phyloP scores from a whole-genome alignment of 805 yeast genomes.

The Metschnikowia borealis region DNA sequence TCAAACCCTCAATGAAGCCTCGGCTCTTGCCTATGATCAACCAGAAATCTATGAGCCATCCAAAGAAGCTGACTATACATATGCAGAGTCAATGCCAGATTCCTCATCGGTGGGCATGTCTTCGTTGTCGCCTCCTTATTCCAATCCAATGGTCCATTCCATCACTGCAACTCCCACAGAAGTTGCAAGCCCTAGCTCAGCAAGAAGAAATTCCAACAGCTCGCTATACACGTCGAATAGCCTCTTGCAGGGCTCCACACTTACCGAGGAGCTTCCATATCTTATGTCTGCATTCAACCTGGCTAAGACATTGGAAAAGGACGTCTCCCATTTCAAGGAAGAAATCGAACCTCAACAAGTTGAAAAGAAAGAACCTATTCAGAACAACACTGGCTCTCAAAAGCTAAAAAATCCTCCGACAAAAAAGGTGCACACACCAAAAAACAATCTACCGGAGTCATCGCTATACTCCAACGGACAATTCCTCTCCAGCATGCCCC shows the following conservation, averaged over 20 bases:
- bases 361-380: background rate
- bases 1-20: conserved; percentile 16
- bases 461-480: conserved; percentile 34
- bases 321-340: conserved; percentile 15
- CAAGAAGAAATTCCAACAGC: conserved; percentile 26
- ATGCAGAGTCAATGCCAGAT: conserved; percentile 28
- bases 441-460: conserved; percentile 28
- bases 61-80: conserved; percentile 14
- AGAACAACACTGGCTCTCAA: background rate
- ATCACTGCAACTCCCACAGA: conserved; percentile 25
- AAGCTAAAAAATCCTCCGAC: background rate
- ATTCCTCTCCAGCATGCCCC: conserved; percentile 19
- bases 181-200: conserved; percentile 3
- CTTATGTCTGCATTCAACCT: conserved; percentile 64
- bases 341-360: background rate
- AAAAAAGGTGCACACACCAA: conserved; percentile 20
- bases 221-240: conserved; percentile 30
- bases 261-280: conserved; percentile 62
- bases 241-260: conserved; percentile 46
- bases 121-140: conserved; percentile 17
- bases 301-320: conserved; percentile 56
- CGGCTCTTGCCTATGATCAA: background rate
- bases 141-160: conserved; percentile 38
- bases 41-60: background rate
- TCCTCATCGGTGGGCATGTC: conserved; percentile 22